phyloP scores from a whole-genome alignment of 305 asterid species.

The Euphrasia arctica region DNA sequence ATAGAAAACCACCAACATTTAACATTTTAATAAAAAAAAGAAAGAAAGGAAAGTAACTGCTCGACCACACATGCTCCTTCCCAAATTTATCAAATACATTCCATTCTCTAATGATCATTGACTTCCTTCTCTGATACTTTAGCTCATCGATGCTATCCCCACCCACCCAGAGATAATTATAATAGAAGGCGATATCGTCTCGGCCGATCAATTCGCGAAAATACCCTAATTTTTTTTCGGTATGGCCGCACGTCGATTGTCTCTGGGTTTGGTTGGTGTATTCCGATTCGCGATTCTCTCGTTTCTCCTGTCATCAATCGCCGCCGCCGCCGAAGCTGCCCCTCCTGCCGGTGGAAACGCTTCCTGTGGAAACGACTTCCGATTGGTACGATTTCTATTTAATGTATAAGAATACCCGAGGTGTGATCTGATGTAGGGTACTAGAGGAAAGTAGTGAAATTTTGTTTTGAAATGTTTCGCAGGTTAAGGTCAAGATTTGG shows the following conservation, averaged over 20 bases:
- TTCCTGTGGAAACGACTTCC: conserved; percentile 60
- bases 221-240: conserved; percentile 9
- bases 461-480: conserved; percentile 19
- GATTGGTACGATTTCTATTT: conserved; percentile 39
- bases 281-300: conserved; percentile 35
- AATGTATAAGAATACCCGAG: conserved; percentile 14
- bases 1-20: too few relatives aligned
- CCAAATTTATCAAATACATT: conserved; percentile 8
- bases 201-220: conserved; percentile 7
- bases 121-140: conserved; percentile 20
- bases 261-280: conserved; percentile 25
- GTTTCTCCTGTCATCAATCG: conserved; percentile 38
- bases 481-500: conserved; percentile 78
- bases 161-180: conserved; percentile 13
- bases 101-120: conserved; percentile 11
- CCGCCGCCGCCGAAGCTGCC: conserved; percentile 42
- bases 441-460: background rate
- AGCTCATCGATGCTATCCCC: conserved; percentile 19
- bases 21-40: background rate
- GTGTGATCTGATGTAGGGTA: conserved; percentile 10
- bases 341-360: conserved; percentile 38
- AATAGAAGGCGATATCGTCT: conserved; percentile 10
- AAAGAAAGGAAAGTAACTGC: background rate
- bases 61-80: conserved; percentile 8
- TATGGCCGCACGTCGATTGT: conserved; percentile 35